These are phyloP conservation scores for Paraphaeosphaeria minitans DNA, from an alignment of 2,329 filamentous ascomycete species.

Conservation along the genomic window DNA sequence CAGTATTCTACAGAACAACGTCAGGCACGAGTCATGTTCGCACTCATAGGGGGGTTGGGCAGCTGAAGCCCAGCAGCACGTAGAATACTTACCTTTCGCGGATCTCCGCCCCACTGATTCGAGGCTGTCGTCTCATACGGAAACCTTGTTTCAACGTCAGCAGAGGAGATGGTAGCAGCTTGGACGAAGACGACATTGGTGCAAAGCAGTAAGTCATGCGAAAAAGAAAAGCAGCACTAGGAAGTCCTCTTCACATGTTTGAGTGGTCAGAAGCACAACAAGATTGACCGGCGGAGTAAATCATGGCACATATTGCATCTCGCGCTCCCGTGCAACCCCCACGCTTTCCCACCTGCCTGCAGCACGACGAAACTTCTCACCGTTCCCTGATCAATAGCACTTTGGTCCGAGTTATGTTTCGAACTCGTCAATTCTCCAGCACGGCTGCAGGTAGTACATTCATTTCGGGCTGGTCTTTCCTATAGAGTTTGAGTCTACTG, in stretches of 20 bases:
- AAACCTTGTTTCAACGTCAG: conserved; percentile 7
- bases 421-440: background rate
- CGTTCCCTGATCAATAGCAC: background rate
- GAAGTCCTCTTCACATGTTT: no score
- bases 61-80: background rate
- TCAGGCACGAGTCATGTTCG: background rate
- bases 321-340: no score
- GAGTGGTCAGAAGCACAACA: no score
- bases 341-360: no score
- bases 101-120: background rate
- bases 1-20: no score
- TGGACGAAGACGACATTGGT: background rate
- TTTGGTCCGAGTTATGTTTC: background rate
- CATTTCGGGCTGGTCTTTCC: background rate
- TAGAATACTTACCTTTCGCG: background rate
- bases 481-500: conserved; percentile 1
- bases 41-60: background rate
- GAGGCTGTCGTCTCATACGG: background rate
- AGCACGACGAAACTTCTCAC: no score
- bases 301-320: no score
- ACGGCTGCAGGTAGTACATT: background rate
- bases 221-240: no score
- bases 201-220: background rate
- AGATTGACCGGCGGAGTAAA: no score
- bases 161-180: background rate